Base-by-base conservation (phyloP, 2,329 filamentous ascomycete species). In the Fusarium sp. region DNA sequence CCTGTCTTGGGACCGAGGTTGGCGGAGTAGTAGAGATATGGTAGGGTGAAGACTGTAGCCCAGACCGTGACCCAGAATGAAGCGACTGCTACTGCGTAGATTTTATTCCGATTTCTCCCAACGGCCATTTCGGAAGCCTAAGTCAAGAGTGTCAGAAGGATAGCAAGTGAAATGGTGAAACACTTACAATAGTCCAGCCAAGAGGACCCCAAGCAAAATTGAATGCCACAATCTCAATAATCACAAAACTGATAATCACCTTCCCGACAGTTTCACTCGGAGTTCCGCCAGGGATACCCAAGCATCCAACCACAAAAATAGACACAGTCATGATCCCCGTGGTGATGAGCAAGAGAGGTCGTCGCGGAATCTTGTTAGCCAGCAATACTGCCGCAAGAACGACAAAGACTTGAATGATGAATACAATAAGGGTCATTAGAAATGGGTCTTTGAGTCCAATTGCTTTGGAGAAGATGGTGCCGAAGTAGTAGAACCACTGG, bases 121-220 rank as follows among this genome's bases (percentile, higher is more conserved):
- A 86, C 84, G 0, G 85, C 83, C 82, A 86, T 84, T 69, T 87
- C 85, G 7, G 81, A 83, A 33, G 83, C 83, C 77, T 79, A 8
- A 28, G 8, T 16, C 5, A 5, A 15, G 13, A 10, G n/a, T 30
- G 32, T 60, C 40, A 71, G 61, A 53, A 28, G 11, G 8, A 2
- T 5, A 9, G 23, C 30, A 3, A 2, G 3, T 28, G 5, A 38
- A 19, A 19, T 18, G 4, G 12, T 15, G 32, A 9, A 15, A 18
- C 23, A 68, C 77, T 69, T 47, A 77, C 78, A 43, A 85, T 82
- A 0, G 83, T 82, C 77, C 80, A 86, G 30, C 74, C 74, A 32
- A 78, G 61, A 21, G 85, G 82, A 3, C 84, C 85, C 77, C 81
- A 81, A 19, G 81, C 81, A 73, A 86, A 86, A 74, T 86, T 86